A percentile compares a stretch with the other conserved stretches of the same genome.
These are phyloP conservation scores for Acephala macrosclerotiorum DNA, from an alignment of 2,329 filamentous ascomycete species.

Conservation along the genomic window DNA sequence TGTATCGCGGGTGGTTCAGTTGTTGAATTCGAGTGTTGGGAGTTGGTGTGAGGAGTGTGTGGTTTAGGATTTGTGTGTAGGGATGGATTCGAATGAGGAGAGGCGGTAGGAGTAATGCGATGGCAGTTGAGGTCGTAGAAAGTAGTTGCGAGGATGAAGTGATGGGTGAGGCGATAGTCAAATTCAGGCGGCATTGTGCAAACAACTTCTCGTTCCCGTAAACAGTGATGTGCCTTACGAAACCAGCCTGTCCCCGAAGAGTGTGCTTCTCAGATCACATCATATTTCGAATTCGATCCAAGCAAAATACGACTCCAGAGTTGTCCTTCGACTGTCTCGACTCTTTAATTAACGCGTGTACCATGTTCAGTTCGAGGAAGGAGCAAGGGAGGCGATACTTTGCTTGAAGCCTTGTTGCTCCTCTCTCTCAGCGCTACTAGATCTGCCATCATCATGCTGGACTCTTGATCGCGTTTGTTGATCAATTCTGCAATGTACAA, in stretches of 20 bases:
- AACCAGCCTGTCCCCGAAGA: not conserved
- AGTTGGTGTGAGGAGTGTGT: not conserved
- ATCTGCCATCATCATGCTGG: too few relatives aligned
- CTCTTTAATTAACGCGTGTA: too few relatives aligned
- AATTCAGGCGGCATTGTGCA: conserved; percentile 6
- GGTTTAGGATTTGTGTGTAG: not conserved
- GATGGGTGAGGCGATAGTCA: conserved; percentile 1
- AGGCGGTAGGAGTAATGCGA: not conserved
- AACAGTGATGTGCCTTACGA: not conserved
- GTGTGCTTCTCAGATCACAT: too few relatives aligned
- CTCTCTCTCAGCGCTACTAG: too few relatives aligned
- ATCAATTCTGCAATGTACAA: too few relatives aligned
- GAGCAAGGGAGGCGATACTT: too few relatives aligned
- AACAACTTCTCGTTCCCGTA: not conserved
- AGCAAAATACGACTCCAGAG: too few relatives aligned
- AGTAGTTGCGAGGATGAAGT: not conserved
- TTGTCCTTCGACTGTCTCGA: too few relatives aligned
- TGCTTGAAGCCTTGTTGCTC: too few relatives aligned
- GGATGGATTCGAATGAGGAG: not conserved
- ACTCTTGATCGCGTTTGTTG: too few relatives aligned
- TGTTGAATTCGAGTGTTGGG: not conserved
- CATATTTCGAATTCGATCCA: too few relatives aligned
- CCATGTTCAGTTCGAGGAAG: too few relatives aligned
- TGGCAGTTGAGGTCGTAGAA: not conserved
- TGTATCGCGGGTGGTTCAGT: not conserved